Conservation (phyloP, 108 stramenopile species). For the Cyclotella sp. region DNA sequence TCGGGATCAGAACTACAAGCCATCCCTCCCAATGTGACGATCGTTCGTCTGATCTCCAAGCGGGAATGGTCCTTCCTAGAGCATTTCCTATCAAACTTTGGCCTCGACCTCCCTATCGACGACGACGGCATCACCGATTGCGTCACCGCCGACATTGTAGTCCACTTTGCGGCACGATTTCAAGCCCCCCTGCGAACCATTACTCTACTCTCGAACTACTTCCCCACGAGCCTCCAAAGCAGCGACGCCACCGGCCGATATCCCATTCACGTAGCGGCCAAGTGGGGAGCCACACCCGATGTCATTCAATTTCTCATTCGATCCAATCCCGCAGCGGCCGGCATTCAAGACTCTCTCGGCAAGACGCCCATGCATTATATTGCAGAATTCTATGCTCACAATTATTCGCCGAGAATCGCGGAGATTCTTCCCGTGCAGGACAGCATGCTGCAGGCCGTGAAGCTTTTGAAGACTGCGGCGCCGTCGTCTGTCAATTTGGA, state of each 20-base stretch:
- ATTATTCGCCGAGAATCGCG: slow-evolving; percentile 17
- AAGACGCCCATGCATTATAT: slow-evolving; percentile 48
- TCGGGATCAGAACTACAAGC: neutral
- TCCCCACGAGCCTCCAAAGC: slow-evolving; percentile 4
- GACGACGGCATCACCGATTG: slow-evolving; percentile 12
- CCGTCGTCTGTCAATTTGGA: slow-evolving; percentile 30
- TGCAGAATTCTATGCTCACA: slow-evolving; percentile 24
- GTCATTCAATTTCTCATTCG: slow-evolving; percentile 25
- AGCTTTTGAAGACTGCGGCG: slow-evolving; percentile 26
- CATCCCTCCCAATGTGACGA: slow-evolving; percentile 5
- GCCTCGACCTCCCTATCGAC: slow-evolving; percentile 18
- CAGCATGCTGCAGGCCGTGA: slow-evolving; percentile 30
- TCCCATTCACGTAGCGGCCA: slow-evolving; percentile 41
- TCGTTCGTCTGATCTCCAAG: slow-evolving; percentile 18
- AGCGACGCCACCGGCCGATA: slow-evolving; percentile 28
- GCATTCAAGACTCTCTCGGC: slow-evolving; percentile 25
- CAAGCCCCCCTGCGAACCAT: slow-evolving; percentile 34
- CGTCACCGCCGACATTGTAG: slow-evolving; percentile 14
- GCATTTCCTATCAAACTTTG: neutral
- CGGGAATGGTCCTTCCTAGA: slow-evolving; percentile 16
- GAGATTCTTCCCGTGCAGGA: slow-evolving; percentile 10
- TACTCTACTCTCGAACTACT: slow-evolving; percentile 11
- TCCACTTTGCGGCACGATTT: slow-evolving; percentile 36
- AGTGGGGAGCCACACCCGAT: slow-evolving; percentile 34
- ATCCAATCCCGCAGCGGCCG: slow-evolving; percentile 21